Base-by-base conservation (phyloP, 495 filamentous ascomycete species). In the Hypoxylon rickii region DNA sequence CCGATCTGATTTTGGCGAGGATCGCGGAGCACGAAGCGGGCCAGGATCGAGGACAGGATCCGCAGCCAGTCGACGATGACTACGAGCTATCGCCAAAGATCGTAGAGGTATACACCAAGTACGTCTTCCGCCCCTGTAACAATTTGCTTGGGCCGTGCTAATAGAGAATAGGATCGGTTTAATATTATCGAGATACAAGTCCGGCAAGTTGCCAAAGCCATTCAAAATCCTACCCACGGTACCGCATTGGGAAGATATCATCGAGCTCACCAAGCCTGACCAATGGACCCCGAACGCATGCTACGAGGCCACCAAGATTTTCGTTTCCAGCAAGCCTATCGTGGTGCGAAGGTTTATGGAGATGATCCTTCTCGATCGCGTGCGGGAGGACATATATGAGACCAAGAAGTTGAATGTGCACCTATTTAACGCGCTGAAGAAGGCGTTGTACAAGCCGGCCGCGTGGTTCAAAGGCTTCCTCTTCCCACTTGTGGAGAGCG, bases 401-500 rank as follows among this genome's bases (percentile, higher is more conserved):
- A 62, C 61, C 90, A 92, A 90, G 74, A 96, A 96, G 64, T 77
- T 99, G 36, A 97, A 97, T 55, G 87, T 97, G 1, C 95, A 97
- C 73, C 81, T 96, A 3, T 99, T 96, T 78, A 89, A 91, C 51
- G 84, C 90, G 1, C 76, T 98, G 39, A 96, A 96, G 70, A 96
- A 96, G 67, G 85, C 86, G 2, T 79, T 97, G 7, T 99, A 96
- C 78, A 97, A 97, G 66, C 95, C 94, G 1, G 89, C 90, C 0
- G 90, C 90, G 17, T 99, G 95, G 74, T 97, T 99, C 79, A 97
- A 97, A 70, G 94, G 94, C 1, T 83, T 97, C 56, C 77, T 98
- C 4, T 97, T 97, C 65, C 95, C 95, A 3, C 79, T 98, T 8
- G 86, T 93, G 0, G 79, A 79, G 12, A 83, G 81, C 47, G 80